Conservation (phyloP, 495 filamentous ascomycete genomes). For the Daldinia grandis region DNA sequence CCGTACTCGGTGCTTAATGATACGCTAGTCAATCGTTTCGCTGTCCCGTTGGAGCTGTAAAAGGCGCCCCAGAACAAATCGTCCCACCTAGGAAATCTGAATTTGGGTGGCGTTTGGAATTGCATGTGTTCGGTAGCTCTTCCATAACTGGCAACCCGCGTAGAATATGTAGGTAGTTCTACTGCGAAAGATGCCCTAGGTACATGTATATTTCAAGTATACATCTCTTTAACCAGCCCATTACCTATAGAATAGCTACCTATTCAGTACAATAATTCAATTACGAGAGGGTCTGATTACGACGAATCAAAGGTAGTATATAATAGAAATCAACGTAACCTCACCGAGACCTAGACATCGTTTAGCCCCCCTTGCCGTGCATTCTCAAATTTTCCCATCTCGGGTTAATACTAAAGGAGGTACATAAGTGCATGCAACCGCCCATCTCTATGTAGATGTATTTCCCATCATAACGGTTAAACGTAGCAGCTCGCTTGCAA, state of each 20-base stretch:
- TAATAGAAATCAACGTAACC: constrained; percentile 4
- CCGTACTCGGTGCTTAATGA: background rate
- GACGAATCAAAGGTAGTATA: background rate
- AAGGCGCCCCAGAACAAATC: background rate
- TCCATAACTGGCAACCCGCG: constrained; percentile 18
- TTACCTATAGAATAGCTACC: no score
- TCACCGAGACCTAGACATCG: constrained; percentile 12
- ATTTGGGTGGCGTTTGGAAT: constrained; percentile 3
- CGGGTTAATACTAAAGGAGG: constrained; percentile 21
- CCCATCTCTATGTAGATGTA: background rate
- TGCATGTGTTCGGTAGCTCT: constrained; percentile 2
- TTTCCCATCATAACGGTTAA: constrained; percentile 22
- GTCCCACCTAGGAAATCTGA: constrained; percentile 5
- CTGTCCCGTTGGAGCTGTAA: background rate
- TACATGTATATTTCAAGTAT: background rate
- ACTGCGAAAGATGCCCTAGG: background rate
- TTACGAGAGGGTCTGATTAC: background rate
- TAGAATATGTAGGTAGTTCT: background rate
- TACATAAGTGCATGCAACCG: constrained; percentile 22
- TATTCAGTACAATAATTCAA: background rate
- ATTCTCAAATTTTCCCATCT: constrained; percentile 21
- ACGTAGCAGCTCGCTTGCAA: constrained; percentile 7
- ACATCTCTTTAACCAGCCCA: no score
- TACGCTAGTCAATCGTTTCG: constrained; percentile 2
- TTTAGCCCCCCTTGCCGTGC: constrained; percentile 7